phyloP scores from a whole-genome alignment of 2,329 filamentous ascomycete species.

The Hyphodiscus sp. region DNA sequence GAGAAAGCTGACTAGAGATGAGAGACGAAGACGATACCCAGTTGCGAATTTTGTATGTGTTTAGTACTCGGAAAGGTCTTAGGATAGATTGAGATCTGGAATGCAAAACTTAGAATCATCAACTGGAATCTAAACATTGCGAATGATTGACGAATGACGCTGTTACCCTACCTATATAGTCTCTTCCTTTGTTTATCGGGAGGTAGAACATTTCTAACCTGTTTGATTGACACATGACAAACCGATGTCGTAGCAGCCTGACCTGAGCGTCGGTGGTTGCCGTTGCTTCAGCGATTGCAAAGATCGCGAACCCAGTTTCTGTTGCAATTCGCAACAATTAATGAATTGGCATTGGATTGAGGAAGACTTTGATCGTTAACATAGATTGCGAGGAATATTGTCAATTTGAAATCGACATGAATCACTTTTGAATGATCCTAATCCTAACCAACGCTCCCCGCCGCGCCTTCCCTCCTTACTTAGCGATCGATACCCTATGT shows the following conservation, averaged over 20 bases:
- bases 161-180: neutral
- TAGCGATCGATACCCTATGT: neutral
- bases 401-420: neutral
- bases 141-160: neutral
- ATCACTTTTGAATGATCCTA: neutral
- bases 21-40: constrained; percentile 12
- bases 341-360: neutral
- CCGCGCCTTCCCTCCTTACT: constrained; percentile 3
- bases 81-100: neutral
- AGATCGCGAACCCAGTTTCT: neutral
- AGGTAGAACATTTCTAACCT: neutral
- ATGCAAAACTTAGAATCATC: neutral
- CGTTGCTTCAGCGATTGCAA: neutral
- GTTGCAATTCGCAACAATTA: neutral
- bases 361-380: neutral
- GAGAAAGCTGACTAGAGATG: constrained; percentile 1
- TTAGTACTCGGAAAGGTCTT: too few species aligned
- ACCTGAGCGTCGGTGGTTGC: too few species aligned
- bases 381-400: neutral
- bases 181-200: neutral
- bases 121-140: neutral
- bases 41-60: constrained; percentile 3
- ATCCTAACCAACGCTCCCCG: neutral
- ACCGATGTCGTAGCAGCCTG: neutral
- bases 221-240: neutral